Percentiles rank a stretch among this genome's conserved stretches.
These are phyloP conservation scores for Boechera retrofracta DNA, from an alignment of 345 rosid genomes.

Conservation along the genomic window DNA sequence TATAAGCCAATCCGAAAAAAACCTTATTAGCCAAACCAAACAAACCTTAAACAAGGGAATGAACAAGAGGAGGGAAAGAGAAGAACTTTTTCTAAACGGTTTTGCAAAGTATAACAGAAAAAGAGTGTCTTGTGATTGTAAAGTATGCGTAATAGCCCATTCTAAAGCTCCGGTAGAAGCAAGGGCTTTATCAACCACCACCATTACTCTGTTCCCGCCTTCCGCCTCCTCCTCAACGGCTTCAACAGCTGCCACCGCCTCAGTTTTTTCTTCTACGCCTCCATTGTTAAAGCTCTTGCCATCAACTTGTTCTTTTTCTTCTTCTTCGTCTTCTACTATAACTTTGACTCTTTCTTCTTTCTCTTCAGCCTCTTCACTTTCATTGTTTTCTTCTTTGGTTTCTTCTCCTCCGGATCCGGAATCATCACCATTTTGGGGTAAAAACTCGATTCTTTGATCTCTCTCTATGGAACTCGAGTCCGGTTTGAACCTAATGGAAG, in stretches of 20 bases:
- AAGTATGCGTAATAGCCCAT: slow-evolving; percentile 81
- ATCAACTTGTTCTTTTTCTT: slow-evolving; percentile 26
- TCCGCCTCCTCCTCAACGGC: slow-evolving; percentile 11
- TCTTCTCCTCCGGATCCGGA: slow-evolving; percentile 36
- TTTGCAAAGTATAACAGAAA: slow-evolving; percentile 64
- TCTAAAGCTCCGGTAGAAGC: slow-evolving; percentile 84
- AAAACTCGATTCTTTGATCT: slow-evolving; percentile 61
- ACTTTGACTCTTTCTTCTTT: slow-evolving; percentile 37
- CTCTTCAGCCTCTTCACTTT: slow-evolving; percentile 32
- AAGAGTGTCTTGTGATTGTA: slow-evolving; percentile 64
- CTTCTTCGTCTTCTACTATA: slow-evolving; percentile 17
- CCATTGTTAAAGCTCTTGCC: slow-evolving; percentile 34
- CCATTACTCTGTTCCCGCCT: slow-evolving; percentile 78
- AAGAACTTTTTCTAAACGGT: slow-evolving; percentile 53
- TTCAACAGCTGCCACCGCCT: slow-evolving; percentile 26
- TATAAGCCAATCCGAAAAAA: slow-evolving; percentile 23
- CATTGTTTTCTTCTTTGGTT: slow-evolving; percentile 11
- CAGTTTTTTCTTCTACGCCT: slow-evolving; percentile 28
- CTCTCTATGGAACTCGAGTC: slow-evolving; percentile 43
- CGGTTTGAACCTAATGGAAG: slow-evolving; percentile 52
- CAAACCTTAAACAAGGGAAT: not conserved
- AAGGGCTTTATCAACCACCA: slow-evolving; percentile 71
- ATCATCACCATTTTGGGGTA: slow-evolving; percentile 43
- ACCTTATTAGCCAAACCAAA: not conserved
- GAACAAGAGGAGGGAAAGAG: not conserved